phyloP scores from a whole-genome alignment of 192 early-diverging fungal species.

The Cetraspora pellucida region DNA sequence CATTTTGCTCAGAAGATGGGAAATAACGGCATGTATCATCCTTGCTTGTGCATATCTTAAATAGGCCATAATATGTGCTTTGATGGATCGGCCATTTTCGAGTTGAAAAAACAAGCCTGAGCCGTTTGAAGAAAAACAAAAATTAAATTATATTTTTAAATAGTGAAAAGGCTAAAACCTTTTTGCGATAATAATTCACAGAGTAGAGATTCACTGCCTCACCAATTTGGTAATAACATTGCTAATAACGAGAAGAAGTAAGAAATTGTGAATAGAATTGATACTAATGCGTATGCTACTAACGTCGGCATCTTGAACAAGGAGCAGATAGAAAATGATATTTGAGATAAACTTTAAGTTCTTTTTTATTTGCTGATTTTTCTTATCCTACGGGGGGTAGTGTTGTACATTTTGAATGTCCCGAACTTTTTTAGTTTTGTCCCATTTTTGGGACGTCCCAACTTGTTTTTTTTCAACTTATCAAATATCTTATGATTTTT shows the following conservation, averaged over 20 bases:
- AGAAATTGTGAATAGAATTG: conserved; percentile 13
- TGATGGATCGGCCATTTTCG: neutral
- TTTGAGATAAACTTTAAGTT: no score
- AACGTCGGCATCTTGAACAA: conserved; percentile 6
- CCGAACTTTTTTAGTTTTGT: no score
- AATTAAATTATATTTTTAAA: neutral
- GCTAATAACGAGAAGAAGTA: neutral
- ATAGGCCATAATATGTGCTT: neutral
- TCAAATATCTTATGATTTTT: no score
- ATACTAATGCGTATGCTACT: neutral
- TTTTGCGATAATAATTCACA: neutral
- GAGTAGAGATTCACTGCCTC: neutral
- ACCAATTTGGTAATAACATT: conserved; percentile 15
- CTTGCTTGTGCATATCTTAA: neutral
- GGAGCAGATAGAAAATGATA: no score
- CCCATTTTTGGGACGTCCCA: no score
- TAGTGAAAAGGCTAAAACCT: neutral
- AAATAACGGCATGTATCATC: neutral
- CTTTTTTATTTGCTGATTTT: no score
- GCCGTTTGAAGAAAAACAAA: neutral
- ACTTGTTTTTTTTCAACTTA: no score
- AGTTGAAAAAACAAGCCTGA: neutral
- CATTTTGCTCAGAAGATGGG: conserved; percentile 3
- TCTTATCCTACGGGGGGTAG: no score
- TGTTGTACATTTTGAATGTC: no score